Conservation (phyloP, 176 grass and related monocot genomes). For the Rhynchospora tenuis region DNA sequence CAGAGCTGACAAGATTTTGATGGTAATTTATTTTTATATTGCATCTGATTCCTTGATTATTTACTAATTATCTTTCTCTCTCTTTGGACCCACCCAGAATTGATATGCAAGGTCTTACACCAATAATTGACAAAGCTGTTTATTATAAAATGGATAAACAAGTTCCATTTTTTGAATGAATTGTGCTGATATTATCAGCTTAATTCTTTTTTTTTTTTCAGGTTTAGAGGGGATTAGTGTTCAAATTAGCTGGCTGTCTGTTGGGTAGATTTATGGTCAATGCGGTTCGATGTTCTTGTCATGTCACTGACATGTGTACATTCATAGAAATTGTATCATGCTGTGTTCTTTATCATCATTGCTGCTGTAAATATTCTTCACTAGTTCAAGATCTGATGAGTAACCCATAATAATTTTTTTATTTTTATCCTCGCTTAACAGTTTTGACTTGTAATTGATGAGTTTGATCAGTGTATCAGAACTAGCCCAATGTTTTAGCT, state of each 20-base stretch:
- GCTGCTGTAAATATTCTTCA: constrained; percentile 14
- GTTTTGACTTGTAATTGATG: not conserved
- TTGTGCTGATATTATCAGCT: not conserved
- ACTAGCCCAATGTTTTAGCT: not conserved
- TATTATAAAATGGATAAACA: not conserved
- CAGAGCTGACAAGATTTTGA: not conserved
- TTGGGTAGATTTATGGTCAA: constrained; percentile 3
- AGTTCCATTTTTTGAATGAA: not conserved
- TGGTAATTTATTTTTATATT: not conserved
- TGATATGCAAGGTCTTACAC: not conserved
- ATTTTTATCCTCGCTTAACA: not conserved
- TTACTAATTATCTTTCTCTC: not conserved
- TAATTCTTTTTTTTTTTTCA: not conserved
- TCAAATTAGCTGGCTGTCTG: not conserved
- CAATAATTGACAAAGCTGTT: not conserved
- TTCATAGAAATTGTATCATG: constrained; percentile 25
- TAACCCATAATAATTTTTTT: constrained; percentile 16
- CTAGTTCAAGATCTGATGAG: constrained; percentile 12
- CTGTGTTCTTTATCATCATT: constrained; percentile 5
- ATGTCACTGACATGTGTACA: constrained; percentile 12
- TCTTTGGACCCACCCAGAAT: not conserved
- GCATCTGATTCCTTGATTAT: not conserved
- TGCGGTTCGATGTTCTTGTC: not conserved
- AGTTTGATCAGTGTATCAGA: not conserved
- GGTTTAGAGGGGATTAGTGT: not conserved